Base-by-base conservation (phyloP, 139 green algal species). In the Chlorella ohadii region DNA sequence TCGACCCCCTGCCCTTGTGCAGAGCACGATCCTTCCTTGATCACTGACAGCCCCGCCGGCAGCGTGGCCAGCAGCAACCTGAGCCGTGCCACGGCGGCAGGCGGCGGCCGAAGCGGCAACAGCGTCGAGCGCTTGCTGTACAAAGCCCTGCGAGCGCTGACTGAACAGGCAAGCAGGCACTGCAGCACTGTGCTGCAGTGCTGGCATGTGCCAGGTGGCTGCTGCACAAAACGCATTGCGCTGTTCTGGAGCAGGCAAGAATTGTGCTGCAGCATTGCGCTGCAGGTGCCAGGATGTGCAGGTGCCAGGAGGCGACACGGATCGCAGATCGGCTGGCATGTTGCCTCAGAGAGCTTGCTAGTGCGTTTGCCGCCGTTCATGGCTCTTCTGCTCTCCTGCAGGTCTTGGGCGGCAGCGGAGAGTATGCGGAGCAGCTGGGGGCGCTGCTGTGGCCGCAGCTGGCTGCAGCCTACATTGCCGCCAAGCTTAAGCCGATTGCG, bases 361-460 rank as follows among this genome's bases (percentile, higher is more conserved):
- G n/a, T n/a, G n/a, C n/a, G n/a, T n/a, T n/a, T n/a, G n/a, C n/a
- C n/a, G n/a, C n/a, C n/a, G n/a, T n/a, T n/a, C n/a, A n/a, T n/a
- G n/a, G n/a, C n/a, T n/a, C 44, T 9, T 51, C 22, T 67, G 61
- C 61, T 13, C 1, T 34, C 25, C 72, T 64, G 57, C 75, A 81
- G 77, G 61, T 79, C 65, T 39, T 82, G 59, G 57, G 81, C 38
- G 81, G 57, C 44, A n/a, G 31, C 4, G 57, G 38, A 17, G 81
- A 78, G 67, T 3, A 67, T 33, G 66, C 73, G 4, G 64, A 33
- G 67, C 44, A 74, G 71, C 41, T 91, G 61, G 88, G 86, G 28
- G 51, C 68, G 6, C 34, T 87, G 65, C 61, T 89, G 57, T 90
- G 87, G 86, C 83, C 86, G 27, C 36, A 72, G 27, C 36, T 85